Conservation (phyloP, 2,329 filamentous ascomycete genomes). For the Cercospora zeae-maydis region DNA sequence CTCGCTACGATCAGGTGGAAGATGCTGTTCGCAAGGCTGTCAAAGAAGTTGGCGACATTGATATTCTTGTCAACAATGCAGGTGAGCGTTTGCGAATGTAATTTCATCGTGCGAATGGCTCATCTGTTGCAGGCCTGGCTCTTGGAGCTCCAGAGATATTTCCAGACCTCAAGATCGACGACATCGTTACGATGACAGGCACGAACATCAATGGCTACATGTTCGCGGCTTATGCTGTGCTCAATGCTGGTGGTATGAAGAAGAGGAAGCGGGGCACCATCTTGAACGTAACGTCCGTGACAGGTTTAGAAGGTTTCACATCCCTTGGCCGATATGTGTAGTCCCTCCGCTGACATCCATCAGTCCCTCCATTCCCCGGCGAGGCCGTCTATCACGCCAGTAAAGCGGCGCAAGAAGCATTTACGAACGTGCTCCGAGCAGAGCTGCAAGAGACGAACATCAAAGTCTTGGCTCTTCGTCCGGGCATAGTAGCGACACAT, state of each 20-base stretch:
- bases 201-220: constrained; percentile 51
- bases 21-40: constrained; percentile 32
- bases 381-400: constrained; percentile 50
- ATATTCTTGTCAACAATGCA: constrained; percentile 14
- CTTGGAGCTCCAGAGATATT: constrained; percentile 47
- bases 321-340: neutral
- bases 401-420: constrained; percentile 49
- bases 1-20: constrained; percentile 34
- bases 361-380: constrained; percentile 47
- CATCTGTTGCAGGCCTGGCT: constrained; percentile 39
- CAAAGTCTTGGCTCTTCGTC: constrained; percentile 46
- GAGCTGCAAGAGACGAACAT: constrained; percentile 49
- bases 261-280: constrained; percentile 43
- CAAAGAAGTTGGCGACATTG: constrained; percentile 25
- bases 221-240: constrained; percentile 45
- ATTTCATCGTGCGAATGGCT: neutral
- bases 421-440: constrained; percentile 49
- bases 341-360: neutral
- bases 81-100: neutral
- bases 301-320: constrained; percentile 34
- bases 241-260: constrained; percentile 45
- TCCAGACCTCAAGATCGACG: constrained; percentile 40
- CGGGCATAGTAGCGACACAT: constrained; percentile 49
- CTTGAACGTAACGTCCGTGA: constrained; percentile 49
- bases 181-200: constrained; percentile 46